Percentiles rank a stretch among this genome's conserved stretches.
phyloP scores from a whole-genome alignment of 108 stramenopile genomes.

The Nannochloropsis salina region DNA sequence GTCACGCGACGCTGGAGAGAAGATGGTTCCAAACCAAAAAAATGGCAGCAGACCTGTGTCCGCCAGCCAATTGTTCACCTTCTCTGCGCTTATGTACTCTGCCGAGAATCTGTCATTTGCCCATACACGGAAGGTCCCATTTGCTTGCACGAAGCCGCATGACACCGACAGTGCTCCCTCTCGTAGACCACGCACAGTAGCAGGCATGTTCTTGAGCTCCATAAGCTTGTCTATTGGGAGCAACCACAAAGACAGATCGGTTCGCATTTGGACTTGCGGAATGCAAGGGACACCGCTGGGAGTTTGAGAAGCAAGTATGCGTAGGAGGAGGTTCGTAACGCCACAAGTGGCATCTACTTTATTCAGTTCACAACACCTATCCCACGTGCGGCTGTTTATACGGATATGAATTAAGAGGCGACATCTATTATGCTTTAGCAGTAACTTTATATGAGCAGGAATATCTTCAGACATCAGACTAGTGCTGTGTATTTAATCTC shows the following conservation, averaged over 20 bases:
- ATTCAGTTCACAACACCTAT: neutral
- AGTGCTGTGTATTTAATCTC: no score
- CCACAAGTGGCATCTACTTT: slow-evolving; percentile 19
- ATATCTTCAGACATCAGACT: no score
- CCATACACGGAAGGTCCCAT: neutral
- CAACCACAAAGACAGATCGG: neutral
- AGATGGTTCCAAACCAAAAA: neutral
- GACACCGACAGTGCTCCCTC: neutral
- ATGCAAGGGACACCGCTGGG: neutral
- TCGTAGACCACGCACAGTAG: neutral
- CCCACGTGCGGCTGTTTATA: neutral
- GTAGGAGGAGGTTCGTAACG: neutral
- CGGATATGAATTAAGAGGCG: neutral
- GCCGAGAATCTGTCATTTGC: neutral
- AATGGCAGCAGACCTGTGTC: neutral
- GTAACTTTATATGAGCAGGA: neutral
- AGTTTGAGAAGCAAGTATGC: neutral
- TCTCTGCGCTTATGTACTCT: neutral
- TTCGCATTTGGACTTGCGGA: neutral
- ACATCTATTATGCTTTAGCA: neutral
- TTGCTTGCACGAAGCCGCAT: neutral
- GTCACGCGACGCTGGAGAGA: neutral
- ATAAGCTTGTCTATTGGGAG: neutral
- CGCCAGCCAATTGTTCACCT: neutral
- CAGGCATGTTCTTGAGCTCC: neutral